phyloP scores from a whole-genome alignment of 768 basidiomycete genomes.

The Hypholoma fasciculare region DNA sequence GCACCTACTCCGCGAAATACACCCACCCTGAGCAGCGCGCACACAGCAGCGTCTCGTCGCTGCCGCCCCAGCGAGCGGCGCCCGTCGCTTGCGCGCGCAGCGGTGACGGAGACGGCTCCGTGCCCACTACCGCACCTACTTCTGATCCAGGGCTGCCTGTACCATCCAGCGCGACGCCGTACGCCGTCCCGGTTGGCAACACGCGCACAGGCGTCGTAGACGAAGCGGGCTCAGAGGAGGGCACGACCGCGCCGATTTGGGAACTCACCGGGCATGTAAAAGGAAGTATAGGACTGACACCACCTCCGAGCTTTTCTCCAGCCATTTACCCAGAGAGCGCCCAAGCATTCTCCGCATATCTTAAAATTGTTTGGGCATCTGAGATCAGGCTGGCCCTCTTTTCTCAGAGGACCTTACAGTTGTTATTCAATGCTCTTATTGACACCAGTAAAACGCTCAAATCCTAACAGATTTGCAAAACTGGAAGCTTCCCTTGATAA shows the following conservation, averaged over 20 bases:
- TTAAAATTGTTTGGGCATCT: too few relatives aligned
- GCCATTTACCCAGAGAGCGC: too few relatives aligned
- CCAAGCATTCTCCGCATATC: too few relatives aligned
- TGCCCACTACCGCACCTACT: slow-evolving; percentile 16
- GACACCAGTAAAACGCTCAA: too few relatives aligned
- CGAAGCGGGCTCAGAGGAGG: not conserved
- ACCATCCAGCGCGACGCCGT: slow-evolving; percentile 52
- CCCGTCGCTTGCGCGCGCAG: slow-evolving; percentile 36
- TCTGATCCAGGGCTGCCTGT: too few relatives aligned
- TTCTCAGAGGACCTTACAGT: too few relatives aligned
- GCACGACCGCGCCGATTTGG: too few relatives aligned
- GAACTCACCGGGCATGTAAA: not conserved
- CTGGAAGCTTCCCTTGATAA: too few relatives aligned
- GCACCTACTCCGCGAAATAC: slow-evolving; percentile 84
- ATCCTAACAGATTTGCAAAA: too few relatives aligned
- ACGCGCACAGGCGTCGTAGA: not conserved
- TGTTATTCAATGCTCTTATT: too few relatives aligned
- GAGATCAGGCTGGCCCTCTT: too few relatives aligned
- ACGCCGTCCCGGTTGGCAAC: slow-evolving; percentile 61
- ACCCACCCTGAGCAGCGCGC: slow-evolving; percentile 74
- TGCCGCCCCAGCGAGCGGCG: slow-evolving; percentile 40
- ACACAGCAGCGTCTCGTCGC: slow-evolving; percentile 59
- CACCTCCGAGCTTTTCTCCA: too few relatives aligned
- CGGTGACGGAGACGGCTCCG: slow-evolving; percentile 16
- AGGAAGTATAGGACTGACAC: not conserved